Evolutionary conservation across 2,329 filamentous ascomycete species (phyloP).

Genomic region (Parastagonospora nodorum): DNA sequence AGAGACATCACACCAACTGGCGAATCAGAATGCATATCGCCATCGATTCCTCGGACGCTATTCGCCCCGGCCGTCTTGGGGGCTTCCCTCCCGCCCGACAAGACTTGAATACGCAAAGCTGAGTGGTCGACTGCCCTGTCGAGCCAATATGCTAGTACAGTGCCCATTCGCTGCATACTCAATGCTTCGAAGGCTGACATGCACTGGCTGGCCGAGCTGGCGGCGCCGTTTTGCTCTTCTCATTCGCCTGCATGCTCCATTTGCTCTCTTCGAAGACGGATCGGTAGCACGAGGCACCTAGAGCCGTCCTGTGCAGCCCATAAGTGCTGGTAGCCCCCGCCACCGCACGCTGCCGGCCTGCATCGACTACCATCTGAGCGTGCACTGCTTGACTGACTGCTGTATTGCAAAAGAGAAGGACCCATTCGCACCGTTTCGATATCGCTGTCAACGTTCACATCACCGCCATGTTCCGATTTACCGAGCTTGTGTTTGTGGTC

Average conservation of each 20-base stretch:
- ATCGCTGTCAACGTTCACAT: not conserved
- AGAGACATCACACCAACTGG: conserved; percentile 29
- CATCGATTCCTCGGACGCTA: conserved; percentile 21
- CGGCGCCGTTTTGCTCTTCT: conserved; percentile 18
- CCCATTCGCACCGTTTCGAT: conserved; percentile 2
- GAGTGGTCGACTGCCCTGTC: conserved; percentile 35
- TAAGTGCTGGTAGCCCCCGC: conserved; percentile 39
- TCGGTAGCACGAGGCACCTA: conserved; percentile 27
- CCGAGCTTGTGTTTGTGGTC: conserved; percentile 37
- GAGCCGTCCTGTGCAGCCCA: conserved; percentile 18
- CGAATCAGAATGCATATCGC: conserved; percentile 22
- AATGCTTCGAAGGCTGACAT: conserved; percentile 34
- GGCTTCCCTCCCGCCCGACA: conserved; percentile 29
- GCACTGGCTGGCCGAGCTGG: conserved; percentile 32
- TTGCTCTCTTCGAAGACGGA: conserved; percentile 11
- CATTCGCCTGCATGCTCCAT: conserved; percentile 22
- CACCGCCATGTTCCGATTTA: conserved; percentile 42
- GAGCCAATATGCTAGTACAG: conserved; percentile 32
- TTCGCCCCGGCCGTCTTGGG: conserved; percentile 27
- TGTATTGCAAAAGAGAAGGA: conserved; percentile 11
- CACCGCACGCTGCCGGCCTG: conserved; percentile 28
- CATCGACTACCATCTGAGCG: conserved; percentile 16
- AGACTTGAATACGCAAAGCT: conserved; percentile 29
- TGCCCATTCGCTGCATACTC: conserved; percentile 33
- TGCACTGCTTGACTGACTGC: conserved; percentile 9